A percentile compares a stretch with the other conserved stretches of the same genome.
phyloP scores from a whole-genome alignment of 805 yeast species.

The Wickerhamomyces rabaulensis region DNA sequence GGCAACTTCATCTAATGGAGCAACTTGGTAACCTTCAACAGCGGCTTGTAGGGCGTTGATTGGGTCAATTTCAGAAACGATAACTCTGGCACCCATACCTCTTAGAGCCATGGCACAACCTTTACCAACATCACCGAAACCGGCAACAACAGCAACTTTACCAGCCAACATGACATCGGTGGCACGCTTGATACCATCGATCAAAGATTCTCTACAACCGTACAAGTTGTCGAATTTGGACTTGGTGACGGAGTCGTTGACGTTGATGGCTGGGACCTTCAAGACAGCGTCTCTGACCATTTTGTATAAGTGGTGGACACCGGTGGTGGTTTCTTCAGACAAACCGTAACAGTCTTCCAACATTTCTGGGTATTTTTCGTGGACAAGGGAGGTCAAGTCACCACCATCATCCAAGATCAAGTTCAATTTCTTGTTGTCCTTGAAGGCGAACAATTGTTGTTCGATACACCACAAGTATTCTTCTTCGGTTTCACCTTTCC shows the following conservation, averaged over 20 bases:
- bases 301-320: constrained; percentile 98
- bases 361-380: constrained; percentile 97
- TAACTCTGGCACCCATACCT: constrained; percentile 99
- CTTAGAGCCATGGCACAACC: constrained; percentile 99
- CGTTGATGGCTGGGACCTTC: constrained; percentile 99
- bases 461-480: constrained; percentile 99
- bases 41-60: constrained; percentile 99
- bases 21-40: constrained; percentile 96
- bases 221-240: constrained; percentile 98
- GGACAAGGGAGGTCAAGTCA: constrained; percentile 93
- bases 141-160: constrained; percentile 97
- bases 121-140: constrained; percentile 99
- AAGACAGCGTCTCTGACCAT: constrained; percentile 82
- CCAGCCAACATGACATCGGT: constrained; percentile 99
- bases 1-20: constrained; percentile 92
- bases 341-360: constrained; percentile 91
- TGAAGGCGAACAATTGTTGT: constrained; percentile 97
- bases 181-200: constrained; percentile 99
- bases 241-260: constrained; percentile 91
- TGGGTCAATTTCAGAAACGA: constrained; percentile 96
- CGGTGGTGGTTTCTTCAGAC: constrained; percentile 99
- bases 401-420: constrained; percentile 99
- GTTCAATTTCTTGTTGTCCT: constrained; percentile 92
- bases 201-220: constrained; percentile 98
- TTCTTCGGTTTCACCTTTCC: constrained; percentile 99